A percentile compares a stretch with the other conserved stretches of the same genome.
Conservation (phyloP, 2,329 filamentous ascomycete species). For the Waltergamsia citrina region DNA sequence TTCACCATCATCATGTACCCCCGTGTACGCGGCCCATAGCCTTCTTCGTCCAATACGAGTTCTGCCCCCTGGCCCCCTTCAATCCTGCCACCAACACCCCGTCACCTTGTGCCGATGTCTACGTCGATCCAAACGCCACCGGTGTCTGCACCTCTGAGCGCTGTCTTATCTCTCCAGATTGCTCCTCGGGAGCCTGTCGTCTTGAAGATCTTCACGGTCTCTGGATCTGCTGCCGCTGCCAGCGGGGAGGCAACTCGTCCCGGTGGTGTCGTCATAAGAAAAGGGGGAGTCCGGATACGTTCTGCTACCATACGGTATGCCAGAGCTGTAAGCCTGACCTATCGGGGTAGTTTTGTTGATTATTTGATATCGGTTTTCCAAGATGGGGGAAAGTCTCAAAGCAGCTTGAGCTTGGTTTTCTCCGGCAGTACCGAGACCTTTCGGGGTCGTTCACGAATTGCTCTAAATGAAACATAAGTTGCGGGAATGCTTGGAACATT, state of each 20-base stretch:
- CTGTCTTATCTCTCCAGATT: constrained; percentile 34
- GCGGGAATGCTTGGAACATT: too few species aligned
- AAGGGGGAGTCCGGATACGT: constrained; percentile 35
- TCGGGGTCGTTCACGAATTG: too few species aligned
- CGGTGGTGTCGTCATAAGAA: constrained; percentile 35
- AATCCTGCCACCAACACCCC: constrained; percentile 16
- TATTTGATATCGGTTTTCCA: too few species aligned
- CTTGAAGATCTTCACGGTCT: constrained; percentile 35
- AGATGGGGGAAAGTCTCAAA: too few species aligned
- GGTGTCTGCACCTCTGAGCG: constrained; percentile 16
- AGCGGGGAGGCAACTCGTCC: constrained; percentile 32
- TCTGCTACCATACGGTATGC: constrained; percentile 44
- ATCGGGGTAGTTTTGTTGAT: too few species aligned
- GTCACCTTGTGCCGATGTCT: constrained; percentile 9
- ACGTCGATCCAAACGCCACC: background rate
- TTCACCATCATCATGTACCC: constrained; percentile 39
- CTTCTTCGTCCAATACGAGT: constrained; percentile 31
- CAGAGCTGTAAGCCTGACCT: constrained; percentile 25
- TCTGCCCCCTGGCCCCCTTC: constrained; percentile 25
- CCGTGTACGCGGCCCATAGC: constrained; percentile 31
- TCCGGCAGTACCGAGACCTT: too few species aligned
- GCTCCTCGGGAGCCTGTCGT: constrained; percentile 36
- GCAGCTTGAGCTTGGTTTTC: too few species aligned
- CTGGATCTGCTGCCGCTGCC: constrained; percentile 42
- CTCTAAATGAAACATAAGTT: too few species aligned